A percentile compares a stretch with the other conserved stretches of the same genome.
Conservation (phyloP, 805 yeast genomes). For the Candida glaebosa region DNA sequence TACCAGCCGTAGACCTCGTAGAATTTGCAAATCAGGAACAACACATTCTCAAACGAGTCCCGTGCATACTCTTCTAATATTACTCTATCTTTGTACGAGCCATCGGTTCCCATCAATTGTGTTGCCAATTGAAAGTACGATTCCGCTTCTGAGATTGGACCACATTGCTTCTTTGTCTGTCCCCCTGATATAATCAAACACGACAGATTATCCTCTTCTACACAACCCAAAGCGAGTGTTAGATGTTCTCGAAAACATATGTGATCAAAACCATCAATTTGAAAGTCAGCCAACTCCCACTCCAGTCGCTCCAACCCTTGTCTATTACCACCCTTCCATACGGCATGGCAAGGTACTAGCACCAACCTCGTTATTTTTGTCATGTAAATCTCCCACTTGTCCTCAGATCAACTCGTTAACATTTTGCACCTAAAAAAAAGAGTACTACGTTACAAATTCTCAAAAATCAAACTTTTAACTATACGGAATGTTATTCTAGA, state of each 20-base stretch:
- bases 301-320: slow-evolving; percentile 48
- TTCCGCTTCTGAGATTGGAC: slow-evolving; percentile 56
- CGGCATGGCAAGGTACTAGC: slow-evolving; percentile 51
- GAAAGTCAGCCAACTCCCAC: slow-evolving; percentile 70
- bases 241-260: slow-evolving; percentile 63
- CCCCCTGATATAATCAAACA: slow-evolving; percentile 63
- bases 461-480: neutral
- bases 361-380: slow-evolving; percentile 17
- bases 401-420: neutral
- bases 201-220: slow-evolving; percentile 26
- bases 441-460: neutral
- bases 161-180: slow-evolving; percentile 56
- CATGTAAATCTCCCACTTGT: neutral
- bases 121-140: slow-evolving; percentile 51
- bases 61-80: slow-evolving; percentile 68
- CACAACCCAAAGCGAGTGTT: slow-evolving; percentile 34
- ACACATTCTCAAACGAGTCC: slow-evolving; percentile 75
- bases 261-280: slow-evolving; percentile 67
- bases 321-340: slow-evolving; percentile 47
- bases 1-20: slow-evolving; percentile 42
- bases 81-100: slow-evolving; percentile 23
- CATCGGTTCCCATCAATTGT: slow-evolving; percentile 18
- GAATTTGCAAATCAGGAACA: slow-evolving; percentile 57
- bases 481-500: too few relatives aligned
- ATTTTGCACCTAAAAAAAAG: neutral